Percentiles rank a stretch among this genome's conserved stretches.
Evolutionary conservation across 2,329 filamentous ascomycete species (phyloP).

Genomic region (Elsinoe necatrix): DNA sequence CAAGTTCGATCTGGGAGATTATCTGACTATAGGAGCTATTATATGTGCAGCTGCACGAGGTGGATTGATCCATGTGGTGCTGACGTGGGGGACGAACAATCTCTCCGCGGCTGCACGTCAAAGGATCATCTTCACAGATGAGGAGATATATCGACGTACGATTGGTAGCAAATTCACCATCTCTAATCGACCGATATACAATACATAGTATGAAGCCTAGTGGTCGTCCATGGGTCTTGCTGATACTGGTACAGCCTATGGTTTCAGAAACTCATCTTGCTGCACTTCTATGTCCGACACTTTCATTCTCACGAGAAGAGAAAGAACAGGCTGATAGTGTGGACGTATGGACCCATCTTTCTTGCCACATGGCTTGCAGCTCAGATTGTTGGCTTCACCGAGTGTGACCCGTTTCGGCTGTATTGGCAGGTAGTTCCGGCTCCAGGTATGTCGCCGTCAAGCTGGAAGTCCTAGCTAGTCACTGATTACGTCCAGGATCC

Average conservation of each 20-base stretch:
- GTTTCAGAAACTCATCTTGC: slow-evolving; percentile 10
- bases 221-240: background rate
- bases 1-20: slow-evolving; percentile 7
- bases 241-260: background rate
- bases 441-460: background rate
- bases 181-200: slow-evolving; percentile 9
- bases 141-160: slow-evolving; percentile 5
- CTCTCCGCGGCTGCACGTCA: slow-evolving; percentile 3
- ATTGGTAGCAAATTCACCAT: slow-evolving; percentile 11
- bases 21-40: slow-evolving; percentile 6
- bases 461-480: background rate
- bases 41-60: slow-evolving; percentile 2
- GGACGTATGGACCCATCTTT: slow-evolving; percentile 11
- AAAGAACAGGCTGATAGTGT: slow-evolving; percentile 3
- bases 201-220: background rate
- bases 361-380: slow-evolving; percentile 2
- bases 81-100: slow-evolving; percentile 10
- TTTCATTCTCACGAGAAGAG: slow-evolving; percentile 10
- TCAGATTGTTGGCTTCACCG: slow-evolving; percentile 8
- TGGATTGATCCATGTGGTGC: slow-evolving; percentile 6
- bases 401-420: background rate
- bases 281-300: slow-evolving; percentile 9
- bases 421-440: slow-evolving; percentile 9
- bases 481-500: background rate
- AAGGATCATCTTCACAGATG: slow-evolving; percentile 1